A percentile compares a stretch with the other conserved stretches of the same genome.
Evolutionary conservation across 148 eudicot species (phyloP).

Genomic region (Vaccinium vitisidaea): DNA sequence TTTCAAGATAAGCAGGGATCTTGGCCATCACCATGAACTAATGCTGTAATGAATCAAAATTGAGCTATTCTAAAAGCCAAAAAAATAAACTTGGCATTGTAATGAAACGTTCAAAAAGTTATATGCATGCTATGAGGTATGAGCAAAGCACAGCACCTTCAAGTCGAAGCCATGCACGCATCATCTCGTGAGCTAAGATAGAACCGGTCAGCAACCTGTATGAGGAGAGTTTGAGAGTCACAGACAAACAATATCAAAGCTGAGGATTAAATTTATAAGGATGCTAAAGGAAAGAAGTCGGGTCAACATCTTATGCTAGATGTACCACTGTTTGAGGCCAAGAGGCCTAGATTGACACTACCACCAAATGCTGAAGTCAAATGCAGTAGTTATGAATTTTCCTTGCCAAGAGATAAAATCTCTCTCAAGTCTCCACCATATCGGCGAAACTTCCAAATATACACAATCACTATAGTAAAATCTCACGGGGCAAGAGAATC

Average conservation of each 20-base stretch:
- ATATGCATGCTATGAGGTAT: not conserved
- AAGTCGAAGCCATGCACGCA: slow-evolving; percentile 76
- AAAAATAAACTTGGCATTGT: not conserved
- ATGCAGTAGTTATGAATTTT: not conserved
- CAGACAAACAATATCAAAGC: not conserved
- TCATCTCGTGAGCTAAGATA: slow-evolving; percentile 78
- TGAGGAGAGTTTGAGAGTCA: slow-evolving; percentile 4
- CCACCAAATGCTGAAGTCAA: not conserved
- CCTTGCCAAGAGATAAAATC: not conserved
- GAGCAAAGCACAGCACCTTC: slow-evolving; percentile 46
- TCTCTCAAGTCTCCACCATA: not conserved
- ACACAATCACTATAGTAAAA: not conserved
- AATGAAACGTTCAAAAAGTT: not conserved
- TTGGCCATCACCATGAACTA: not conserved
- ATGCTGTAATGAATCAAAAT: not conserved
- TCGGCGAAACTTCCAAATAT: not conserved
- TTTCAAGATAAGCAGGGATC: slow-evolving; percentile 3
- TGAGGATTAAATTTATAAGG: not conserved
- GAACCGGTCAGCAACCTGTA: slow-evolving; percentile 68
- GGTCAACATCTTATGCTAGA: not conserved
- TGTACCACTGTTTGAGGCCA: no score
- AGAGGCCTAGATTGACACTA: not conserved
- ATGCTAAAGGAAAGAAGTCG: not conserved
- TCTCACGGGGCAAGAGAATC: not conserved
- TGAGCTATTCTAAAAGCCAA: slow-evolving; percentile 1